phyloP scores from a whole-genome alignment of 768 basidiomycete species.

The Termitomyces sp. region DNA sequence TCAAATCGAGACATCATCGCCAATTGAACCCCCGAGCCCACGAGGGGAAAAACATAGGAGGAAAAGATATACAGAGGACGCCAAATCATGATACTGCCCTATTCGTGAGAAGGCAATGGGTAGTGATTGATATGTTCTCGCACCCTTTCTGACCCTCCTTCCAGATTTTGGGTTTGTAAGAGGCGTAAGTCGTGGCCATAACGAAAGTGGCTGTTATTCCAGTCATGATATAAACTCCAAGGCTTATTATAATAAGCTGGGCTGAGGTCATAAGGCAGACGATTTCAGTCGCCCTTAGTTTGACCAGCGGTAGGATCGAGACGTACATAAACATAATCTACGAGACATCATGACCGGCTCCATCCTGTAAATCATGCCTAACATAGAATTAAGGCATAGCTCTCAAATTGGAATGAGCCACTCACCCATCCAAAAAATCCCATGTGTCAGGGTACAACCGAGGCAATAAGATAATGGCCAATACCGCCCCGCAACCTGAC shows the following conservation, averaged over 20 bases:
- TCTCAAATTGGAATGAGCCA: neutral
- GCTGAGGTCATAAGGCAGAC: constrained; percentile 24
- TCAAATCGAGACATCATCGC: constrained; percentile 34
- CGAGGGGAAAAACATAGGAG: constrained; percentile 46
- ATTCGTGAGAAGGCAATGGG: neutral
- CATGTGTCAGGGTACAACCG: constrained; percentile 52
- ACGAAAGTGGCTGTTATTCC: constrained; percentile 45
- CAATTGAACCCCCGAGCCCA: constrained; percentile 42
- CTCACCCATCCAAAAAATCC: constrained; percentile 60
- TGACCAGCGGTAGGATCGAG: neutral
- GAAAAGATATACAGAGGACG: constrained; percentile 32
- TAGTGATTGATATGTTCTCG: constrained; percentile 15
- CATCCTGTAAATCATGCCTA: constrained; percentile 68
- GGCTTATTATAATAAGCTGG: constrained; percentile 43
- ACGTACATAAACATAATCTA: constrained; percentile 55
- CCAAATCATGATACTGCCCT: constrained; percentile 49
- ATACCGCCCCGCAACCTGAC: constrained; percentile 37
- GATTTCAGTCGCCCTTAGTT: neutral
- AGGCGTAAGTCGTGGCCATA: constrained; percentile 39
- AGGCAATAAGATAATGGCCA: constrained; percentile 53
- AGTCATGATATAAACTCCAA: constrained; percentile 42
- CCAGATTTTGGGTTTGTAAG: constrained; percentile 43
- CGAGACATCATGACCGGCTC: constrained; percentile 57
- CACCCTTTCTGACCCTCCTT: constrained; percentile 31
- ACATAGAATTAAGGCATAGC: constrained; percentile 2